These are phyloP conservation scores for Petasospora rhodanensis DNA, from an alignment of 1,139 yeast species.

Conservation along the genomic window DNA sequence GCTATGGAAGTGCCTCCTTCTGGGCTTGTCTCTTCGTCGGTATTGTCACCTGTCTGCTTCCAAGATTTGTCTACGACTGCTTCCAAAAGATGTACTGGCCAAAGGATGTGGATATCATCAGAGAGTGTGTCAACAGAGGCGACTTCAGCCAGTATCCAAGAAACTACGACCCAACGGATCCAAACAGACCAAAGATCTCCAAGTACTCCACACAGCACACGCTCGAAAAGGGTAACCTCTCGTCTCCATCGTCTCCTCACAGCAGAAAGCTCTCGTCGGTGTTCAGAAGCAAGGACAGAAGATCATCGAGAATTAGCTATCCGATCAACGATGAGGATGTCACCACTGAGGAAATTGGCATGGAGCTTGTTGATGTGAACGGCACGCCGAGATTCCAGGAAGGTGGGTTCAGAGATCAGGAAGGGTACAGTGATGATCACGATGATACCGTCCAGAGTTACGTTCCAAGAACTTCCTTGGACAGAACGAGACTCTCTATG, in stretches of 20 bases:
- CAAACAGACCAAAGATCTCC: conserved; percentile 34
- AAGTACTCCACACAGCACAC: conserved; percentile 23
- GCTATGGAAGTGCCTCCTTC: conserved; percentile 66
- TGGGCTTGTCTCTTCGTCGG: conserved; percentile 86
- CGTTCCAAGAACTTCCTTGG: conserved; percentile 31
- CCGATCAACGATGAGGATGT: conserved; percentile 23
- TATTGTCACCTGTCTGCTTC: conserved; percentile 64
- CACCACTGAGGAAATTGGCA: conserved; percentile 27
- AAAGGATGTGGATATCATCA: conserved; percentile 74
- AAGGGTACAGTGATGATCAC: conserved; percentile 10
- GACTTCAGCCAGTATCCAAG: conserved; percentile 45
- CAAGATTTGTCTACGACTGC: conserved; percentile 68
- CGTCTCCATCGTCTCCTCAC: conserved; percentile 14
- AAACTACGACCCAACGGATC: conserved; percentile 63
- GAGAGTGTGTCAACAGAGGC: conserved; percentile 66
- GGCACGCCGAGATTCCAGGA: conserved; percentile 25
- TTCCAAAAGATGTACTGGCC: conserved; percentile 63
- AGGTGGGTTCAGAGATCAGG: conserved; percentile 1
- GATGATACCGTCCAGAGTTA: conserved; percentile 8
- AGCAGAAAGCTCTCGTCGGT: conserved; percentile 14
- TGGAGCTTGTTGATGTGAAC: conserved; percentile 26
- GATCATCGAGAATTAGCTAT: conserved; percentile 11
- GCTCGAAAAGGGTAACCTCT: conserved; percentile 10
- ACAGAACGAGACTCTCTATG: conserved; percentile 33
- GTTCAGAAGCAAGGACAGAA: conserved; percentile 18